Percentiles rank a stretch among this genome's conserved stretches.
These are phyloP conservation scores for Pleurozium schreberi DNA, from an alignment of 225 moss, liverwort and hornwort genomes.

Conservation along the genomic window DNA sequence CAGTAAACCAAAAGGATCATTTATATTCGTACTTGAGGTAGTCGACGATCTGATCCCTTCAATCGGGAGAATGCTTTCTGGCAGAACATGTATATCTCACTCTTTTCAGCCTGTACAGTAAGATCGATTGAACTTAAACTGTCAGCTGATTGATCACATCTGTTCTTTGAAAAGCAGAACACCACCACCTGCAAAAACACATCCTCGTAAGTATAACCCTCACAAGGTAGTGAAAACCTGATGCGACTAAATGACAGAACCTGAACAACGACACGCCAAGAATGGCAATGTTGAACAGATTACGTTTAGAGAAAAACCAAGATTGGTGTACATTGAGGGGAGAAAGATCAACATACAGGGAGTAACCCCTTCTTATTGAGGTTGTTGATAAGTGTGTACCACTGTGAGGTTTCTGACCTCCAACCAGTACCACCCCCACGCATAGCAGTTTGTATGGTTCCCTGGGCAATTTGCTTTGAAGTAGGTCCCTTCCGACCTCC, in stretches of 20 bases:
- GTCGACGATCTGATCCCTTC: constrained; percentile 83
- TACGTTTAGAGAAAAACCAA: neutral
- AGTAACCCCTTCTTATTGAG: constrained; percentile 91
- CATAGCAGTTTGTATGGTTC: constrained; percentile 45
- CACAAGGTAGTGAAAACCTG: neutral
- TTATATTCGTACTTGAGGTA: constrained; percentile 64
- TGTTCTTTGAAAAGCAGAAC: constrained; percentile 96
- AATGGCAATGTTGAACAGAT: neutral
- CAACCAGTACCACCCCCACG: constrained; percentile 68
- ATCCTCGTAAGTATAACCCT: neutral
- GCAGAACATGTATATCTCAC: constrained; percentile 86
- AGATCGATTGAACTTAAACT: constrained; percentile 92
- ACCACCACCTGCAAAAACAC: constrained; percentile 68
- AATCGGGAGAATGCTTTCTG: constrained; percentile 90
- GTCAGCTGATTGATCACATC: constrained; percentile 94
- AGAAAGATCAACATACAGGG: constrained; percentile 66
- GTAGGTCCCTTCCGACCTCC: constrained; percentile 53
- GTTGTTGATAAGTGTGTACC: constrained; percentile 98
- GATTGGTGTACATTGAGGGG: neutral
- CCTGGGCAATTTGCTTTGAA: constrained; percentile 48
- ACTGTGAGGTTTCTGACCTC: constrained; percentile 99
- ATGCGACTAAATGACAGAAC: neutral
- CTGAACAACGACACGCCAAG: neutral
- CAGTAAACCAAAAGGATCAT: neutral
- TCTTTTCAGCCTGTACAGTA: constrained; percentile 86